Evolutionary conservation across 169 alveolate species (phyloP).

Genomic region (Eimeria sp.): DNA sequence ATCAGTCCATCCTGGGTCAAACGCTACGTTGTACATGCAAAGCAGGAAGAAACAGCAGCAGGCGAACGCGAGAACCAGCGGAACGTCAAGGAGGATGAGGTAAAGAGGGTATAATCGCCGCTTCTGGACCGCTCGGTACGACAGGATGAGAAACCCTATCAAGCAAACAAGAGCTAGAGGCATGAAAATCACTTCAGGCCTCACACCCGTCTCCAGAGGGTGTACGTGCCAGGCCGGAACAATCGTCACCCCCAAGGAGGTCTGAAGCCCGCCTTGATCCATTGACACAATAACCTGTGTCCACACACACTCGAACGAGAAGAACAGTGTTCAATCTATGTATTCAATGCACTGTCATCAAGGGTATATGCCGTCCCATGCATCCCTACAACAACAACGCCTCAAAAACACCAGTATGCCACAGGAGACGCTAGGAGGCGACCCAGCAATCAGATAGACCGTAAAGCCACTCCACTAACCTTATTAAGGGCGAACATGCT

Average conservation of each 20-base stretch:
- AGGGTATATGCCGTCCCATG: not conserved
- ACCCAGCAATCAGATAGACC: not conserved
- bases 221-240: conserved; percentile 54
- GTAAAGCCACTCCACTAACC: not conserved
- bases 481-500: conserved; percentile 69
- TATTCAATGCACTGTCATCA: not conserved
- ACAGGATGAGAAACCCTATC: conserved; percentile 20
- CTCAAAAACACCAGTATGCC: not conserved
- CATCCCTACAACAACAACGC: not conserved
- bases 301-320: not conserved
- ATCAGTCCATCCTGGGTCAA: conserved; percentile 64
- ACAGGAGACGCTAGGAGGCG: not conserved
- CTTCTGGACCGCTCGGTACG: conserved; percentile 39
- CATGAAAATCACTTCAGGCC: conserved; percentile 51
- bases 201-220: conserved; percentile 56
- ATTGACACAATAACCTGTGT: conserved; percentile 5
- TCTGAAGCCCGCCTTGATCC: conserved; percentile 30
- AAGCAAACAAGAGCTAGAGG: conserved; percentile 42
- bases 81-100: conserved; percentile 46
- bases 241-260: conserved; percentile 54
- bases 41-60: conserved; percentile 64
- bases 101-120: conserved; percentile 15
- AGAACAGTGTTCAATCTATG: not conserved
- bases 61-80: conserved; percentile 41
- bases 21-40: conserved; percentile 69